A percentile compares a stretch with the other conserved stretches of the same genome.
Evolutionary conservation across 495 filamentous ascomycete genomes (phyloP).

Genomic region (Trichoderma asperelloides): DNA sequence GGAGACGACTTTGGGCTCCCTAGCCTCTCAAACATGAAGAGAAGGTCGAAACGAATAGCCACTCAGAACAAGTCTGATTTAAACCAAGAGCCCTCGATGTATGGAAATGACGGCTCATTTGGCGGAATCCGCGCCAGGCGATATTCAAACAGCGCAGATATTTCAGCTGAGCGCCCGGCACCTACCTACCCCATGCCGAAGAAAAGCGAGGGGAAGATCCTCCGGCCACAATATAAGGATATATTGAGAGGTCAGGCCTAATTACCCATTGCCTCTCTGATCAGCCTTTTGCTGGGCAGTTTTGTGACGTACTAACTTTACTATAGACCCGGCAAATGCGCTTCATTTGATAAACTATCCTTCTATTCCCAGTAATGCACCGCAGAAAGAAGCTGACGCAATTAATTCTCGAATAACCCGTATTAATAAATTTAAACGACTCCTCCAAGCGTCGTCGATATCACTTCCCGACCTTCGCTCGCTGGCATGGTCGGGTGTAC

Average conservation of each 20-base stretch:
- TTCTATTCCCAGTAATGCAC: conserved; percentile 61
- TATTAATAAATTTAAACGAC: conserved; percentile 97
- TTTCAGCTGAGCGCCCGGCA: conserved; percentile 82
- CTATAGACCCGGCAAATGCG: conserved; percentile 82
- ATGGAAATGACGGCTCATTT: conserved; percentile 13
- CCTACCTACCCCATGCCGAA: conserved; percentile 80
- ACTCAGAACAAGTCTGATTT: conserved; percentile 22
- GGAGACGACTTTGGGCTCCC: conserved; percentile 93
- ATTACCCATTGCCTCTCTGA: no score
- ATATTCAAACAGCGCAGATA: conserved; percentile 74
- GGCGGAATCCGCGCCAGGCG: conserved; percentile 25
- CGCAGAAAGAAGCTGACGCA: conserved; percentile 75
- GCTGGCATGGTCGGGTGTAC: conserved; percentile 86
- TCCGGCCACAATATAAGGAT: conserved; percentile 95
- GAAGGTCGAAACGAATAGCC: conserved; percentile 50
- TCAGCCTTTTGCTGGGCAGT: background rate
- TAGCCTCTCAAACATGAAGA: conserved; percentile 78
- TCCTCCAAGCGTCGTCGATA: conserved; percentile 85
- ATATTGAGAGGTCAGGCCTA: conserved; percentile 50
- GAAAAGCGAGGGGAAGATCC: conserved; percentile 84
- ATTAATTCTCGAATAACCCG: conserved; percentile 81
- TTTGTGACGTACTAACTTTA: background rate
- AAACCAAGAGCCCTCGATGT: background rate
- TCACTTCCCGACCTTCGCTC: conserved; percentile 73
- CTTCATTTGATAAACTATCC: conserved; percentile 90